phyloP scores from a whole-genome alignment of 257 asterid species.

The Oldenlandia corymbosa region DNA sequence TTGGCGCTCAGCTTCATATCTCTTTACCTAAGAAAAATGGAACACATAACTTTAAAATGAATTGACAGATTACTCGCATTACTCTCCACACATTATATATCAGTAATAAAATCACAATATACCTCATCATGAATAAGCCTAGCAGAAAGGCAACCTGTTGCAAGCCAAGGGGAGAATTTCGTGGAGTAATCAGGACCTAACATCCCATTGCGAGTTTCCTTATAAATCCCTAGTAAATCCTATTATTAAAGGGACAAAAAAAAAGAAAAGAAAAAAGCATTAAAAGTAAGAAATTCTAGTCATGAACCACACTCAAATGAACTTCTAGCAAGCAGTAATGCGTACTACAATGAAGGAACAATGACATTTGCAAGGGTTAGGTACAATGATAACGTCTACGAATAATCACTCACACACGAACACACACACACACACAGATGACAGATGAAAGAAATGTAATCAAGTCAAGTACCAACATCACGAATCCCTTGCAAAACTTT shows the following conservation, averaged over 20 bases:
- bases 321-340: background rate
- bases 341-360: too few species aligned
- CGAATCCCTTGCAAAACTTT: background rate
- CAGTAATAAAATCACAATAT: conserved; percentile 16
- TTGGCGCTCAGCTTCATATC: conserved; percentile 71
- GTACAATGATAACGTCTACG: too few species aligned
- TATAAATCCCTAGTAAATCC: conserved; percentile 69
- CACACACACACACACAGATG: too few species aligned
- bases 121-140: conserved; percentile 86
- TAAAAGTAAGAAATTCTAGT: background rate
- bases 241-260: conserved; percentile 20
- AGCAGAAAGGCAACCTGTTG: conserved; percentile 88
- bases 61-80: background rate
- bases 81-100: background rate
- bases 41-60: conserved; percentile 16
- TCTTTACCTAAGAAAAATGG: conserved; percentile 60
- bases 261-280: background rate
- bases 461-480: background rate
- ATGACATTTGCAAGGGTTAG: too few species aligned
- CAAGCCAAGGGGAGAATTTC: conserved; percentile 95
- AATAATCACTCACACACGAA: too few species aligned
- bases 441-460: too few species aligned
- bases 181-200: conserved; percentile 90
- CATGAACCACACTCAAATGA: background rate
- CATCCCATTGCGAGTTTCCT: conserved; percentile 93